Base-by-base conservation (phyloP, 1,284 basidiomycete species). In the Fomitiporia mediterranea region DNA sequence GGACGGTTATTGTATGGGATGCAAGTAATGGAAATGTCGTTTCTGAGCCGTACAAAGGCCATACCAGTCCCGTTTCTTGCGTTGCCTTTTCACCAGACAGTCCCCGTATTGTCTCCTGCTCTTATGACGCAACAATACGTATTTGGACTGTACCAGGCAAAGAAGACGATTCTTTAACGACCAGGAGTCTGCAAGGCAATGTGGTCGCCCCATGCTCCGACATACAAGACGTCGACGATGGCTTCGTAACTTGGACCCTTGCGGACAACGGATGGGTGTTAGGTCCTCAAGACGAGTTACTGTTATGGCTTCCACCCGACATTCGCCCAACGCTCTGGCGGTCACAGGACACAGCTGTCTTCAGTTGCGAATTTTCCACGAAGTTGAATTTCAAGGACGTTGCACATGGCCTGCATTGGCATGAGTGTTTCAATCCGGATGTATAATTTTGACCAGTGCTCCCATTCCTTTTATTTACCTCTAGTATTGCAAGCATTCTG, bases 101-200 rank as follows among this genome's bases (percentile, higher is more conserved):
- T 4, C 15, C 5, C n/a, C 39, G 25, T 11, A 37, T 61, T 23
- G 51, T 99, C 64, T 98, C 94, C n/a, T 84, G 86, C 47, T 94
- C 91, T 21, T 96, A 98, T 68, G 97, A 99, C 74, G 96, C 98
- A 76, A 99, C 97, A n/a, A 98, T 99, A 72, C 86, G 97, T 56
- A 96, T 99, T 74, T 99, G 97, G 97, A 70, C 73, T 59, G 68
- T 30, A 15, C 11, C 27, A n/a, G 17, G 11, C 27, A 15, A 15
- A 13, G 8, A 46, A 17, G 25, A 6, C n/a, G 13, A 17, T 5
- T n/a, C 6, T 46, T 25, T 23, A 28, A 15, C 13, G 44, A 4
- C 44, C n/a, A n/a, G n/a, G n/a, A n/a, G 30, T n/a, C n/a, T n/a
- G n/a, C n/a, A n/a, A n/a, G n/a, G 7, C 27, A 15, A 28, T 13